phyloP scores from a whole-genome alignment of 805 yeast species.

The Ogataea parapolymorpha region DNA sequence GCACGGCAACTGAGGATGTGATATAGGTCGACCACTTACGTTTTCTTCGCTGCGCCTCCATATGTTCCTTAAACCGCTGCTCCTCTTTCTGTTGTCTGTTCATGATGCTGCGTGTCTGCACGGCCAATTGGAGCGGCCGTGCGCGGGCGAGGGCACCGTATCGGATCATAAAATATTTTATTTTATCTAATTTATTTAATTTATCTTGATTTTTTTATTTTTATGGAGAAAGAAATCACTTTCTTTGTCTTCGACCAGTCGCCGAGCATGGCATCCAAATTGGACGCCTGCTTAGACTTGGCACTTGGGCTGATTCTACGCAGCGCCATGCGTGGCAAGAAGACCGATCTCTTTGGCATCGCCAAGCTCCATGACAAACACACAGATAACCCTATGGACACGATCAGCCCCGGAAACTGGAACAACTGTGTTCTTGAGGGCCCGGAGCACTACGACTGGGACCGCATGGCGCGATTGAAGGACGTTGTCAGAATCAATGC shows the following conservation, averaged over 20 bases:
- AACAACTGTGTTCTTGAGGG: slow-evolving; percentile 19
- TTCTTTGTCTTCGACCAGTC: slow-evolving; percentile 49
- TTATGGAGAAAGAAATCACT: slow-evolving; percentile 22
- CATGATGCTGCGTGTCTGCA: slow-evolving; percentile 1
- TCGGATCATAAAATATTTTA: slow-evolving; percentile 2
- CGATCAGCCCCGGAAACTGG: slow-evolving; percentile 22
- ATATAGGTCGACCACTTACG: slow-evolving; percentile 16
- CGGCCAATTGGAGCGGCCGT: not conserved
- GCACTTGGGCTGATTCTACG: slow-evolving; percentile 38
- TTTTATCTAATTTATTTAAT: not conserved
- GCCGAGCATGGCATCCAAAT: slow-evolving; percentile 40
- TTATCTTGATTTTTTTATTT: not conserved
- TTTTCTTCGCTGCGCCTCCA: slow-evolving; percentile 10
- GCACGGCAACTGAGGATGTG: slow-evolving; percentile 14
- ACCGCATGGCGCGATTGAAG: slow-evolving; percentile 12
- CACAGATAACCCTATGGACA: slow-evolving; percentile 27
- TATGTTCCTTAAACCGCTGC: slow-evolving; percentile 5
- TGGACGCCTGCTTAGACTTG: slow-evolving; percentile 39
- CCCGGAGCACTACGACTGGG: slow-evolving; percentile 20
- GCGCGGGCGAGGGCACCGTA: not conserved
- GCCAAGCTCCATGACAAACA: slow-evolving; percentile 24
- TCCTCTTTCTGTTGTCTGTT: slow-evolving; percentile 12
- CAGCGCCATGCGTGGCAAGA: slow-evolving; percentile 27
- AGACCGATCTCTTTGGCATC: slow-evolving; percentile 25
- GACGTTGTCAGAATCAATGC: slow-evolving; percentile 16